phyloP scores from a whole-genome alignment of 441 rosid genomes.

The Erodium texanum region DNA sequence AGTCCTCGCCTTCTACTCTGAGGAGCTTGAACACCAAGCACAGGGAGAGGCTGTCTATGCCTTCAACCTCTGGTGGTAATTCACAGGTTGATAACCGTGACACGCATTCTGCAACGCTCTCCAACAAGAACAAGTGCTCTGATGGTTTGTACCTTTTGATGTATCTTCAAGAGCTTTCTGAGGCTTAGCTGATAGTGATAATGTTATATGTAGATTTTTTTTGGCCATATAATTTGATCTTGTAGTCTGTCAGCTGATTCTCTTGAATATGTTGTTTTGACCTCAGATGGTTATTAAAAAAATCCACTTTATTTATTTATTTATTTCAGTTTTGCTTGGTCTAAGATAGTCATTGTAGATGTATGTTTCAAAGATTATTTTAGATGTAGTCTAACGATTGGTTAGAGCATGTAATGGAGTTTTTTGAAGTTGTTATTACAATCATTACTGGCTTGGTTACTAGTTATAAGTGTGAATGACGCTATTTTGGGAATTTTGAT shows the following conservation, averaged over 20 bases:
- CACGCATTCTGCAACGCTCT: slow-evolving; percentile 24
- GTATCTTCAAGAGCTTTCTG: background rate
- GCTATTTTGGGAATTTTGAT: background rate
- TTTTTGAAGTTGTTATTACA: background rate
- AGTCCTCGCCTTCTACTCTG: slow-evolving; percentile 76
- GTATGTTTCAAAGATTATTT: too few species aligned
- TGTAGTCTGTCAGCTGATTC: background rate
- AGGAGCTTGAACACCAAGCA: slow-evolving; percentile 52
- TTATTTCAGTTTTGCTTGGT: too few species aligned
- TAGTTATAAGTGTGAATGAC: background rate
- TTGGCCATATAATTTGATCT: background rate
- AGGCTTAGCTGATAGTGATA: background rate
- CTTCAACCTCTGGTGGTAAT: slow-evolving; percentile 62
- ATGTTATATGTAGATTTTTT: background rate
- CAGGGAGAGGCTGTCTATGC: slow-evolving; percentile 29
- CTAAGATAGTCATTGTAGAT: too few species aligned
- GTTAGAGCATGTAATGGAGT: background rate
- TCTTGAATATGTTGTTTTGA: background rate
- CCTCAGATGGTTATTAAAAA: too few species aligned
- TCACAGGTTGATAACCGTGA: slow-evolving; percentile 52
- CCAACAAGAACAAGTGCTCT: slow-evolving; percentile 44
- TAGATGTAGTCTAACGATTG: too few species aligned
- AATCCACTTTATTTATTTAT: too few species aligned
- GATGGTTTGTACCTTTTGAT: slow-evolving; percentile 36
- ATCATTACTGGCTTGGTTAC: background rate